Evolutionary conservation across 768 basidiomycete species (phyloP).

Genomic region (Serendipita vermifera): DNA sequence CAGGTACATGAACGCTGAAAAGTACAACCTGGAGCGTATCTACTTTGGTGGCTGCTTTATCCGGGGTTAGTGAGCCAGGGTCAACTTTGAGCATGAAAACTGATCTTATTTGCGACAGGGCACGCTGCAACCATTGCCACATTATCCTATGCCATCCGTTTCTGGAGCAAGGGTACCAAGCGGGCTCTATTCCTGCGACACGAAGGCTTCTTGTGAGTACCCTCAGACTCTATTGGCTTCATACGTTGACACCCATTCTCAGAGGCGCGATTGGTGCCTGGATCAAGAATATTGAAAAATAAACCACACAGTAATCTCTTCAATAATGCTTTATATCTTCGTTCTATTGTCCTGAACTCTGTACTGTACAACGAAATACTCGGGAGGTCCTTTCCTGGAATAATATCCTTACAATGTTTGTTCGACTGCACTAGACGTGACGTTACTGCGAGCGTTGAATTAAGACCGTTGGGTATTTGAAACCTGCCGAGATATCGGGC

Average conservation of each 20-base stretch:
- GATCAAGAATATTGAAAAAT: constrained; percentile 79
- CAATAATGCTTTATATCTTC: too few relatives aligned
- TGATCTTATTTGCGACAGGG: constrained; percentile 33
- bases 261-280: constrained; percentile 94
- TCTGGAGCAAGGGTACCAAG: constrained; percentile 98
- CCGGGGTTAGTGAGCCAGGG: constrained; percentile 75
- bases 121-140: constrained; percentile 96
- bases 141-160: constrained; percentile 95
- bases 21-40: constrained; percentile 90
- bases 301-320: too few relatives aligned
- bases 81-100: background rate
- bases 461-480: too few relatives aligned
- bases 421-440: too few relatives aligned
- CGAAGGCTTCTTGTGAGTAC: constrained; percentile 87
- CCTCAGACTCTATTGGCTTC: constrained; percentile 9
- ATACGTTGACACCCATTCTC: background rate
- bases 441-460: too few relatives aligned
- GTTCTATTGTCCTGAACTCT: too few relatives aligned
- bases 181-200: constrained; percentile 92
- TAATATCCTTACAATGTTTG: too few relatives aligned
- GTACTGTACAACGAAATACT: too few relatives aligned
- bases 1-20: constrained; percentile 99
- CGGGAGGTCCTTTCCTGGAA: too few relatives aligned
- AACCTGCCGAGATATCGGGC: too few relatives aligned
- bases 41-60: constrained; percentile 99